Evolutionary conservation across 306 rosid species (phyloP).

Genomic region (Sicyos baderoa): DNA sequence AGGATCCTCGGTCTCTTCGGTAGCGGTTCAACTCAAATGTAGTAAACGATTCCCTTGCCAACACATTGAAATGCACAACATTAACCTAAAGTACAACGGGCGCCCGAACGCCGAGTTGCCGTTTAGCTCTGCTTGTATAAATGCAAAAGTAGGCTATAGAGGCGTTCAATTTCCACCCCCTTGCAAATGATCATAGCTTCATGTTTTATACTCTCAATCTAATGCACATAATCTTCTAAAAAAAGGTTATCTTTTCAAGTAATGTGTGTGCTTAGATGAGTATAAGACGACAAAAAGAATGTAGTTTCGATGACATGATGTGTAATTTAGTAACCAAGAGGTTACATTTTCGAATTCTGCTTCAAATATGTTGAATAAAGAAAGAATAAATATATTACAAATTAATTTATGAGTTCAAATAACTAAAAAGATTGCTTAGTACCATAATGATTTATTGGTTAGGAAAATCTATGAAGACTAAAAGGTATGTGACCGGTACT

Average conservation of each 20-base stretch:
- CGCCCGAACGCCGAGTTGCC: background rate
- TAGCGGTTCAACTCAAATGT: slow-evolving; percentile 11
- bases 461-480: too few species aligned
- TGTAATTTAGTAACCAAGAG: too few species aligned
- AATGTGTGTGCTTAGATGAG: background rate
- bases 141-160: slow-evolving; percentile 22
- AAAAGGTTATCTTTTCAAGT: background rate
- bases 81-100: slow-evolving; percentile 10
- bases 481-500: too few species aligned
- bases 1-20: slow-evolving; percentile 6
- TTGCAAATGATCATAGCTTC: slow-evolving; percentile 16
- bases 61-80: slow-evolving; percentile 8
- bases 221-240: background rate
- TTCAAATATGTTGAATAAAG: too few species aligned
- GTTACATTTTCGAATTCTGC: too few species aligned
- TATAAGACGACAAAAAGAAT: too few species aligned
- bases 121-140: background rate
- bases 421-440: too few species aligned
- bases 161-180: slow-evolving; percentile 19
- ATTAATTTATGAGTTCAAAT: too few species aligned
- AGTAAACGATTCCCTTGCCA: slow-evolving; percentile 21
- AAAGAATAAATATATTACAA: too few species aligned
- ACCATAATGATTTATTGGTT: too few species aligned
- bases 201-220: background rate
- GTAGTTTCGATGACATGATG: too few species aligned